Evolutionary conservation across 371 early-diverging fungal genomes (phyloP).

Genomic region (Nosema muscidifuracis): DNA sequence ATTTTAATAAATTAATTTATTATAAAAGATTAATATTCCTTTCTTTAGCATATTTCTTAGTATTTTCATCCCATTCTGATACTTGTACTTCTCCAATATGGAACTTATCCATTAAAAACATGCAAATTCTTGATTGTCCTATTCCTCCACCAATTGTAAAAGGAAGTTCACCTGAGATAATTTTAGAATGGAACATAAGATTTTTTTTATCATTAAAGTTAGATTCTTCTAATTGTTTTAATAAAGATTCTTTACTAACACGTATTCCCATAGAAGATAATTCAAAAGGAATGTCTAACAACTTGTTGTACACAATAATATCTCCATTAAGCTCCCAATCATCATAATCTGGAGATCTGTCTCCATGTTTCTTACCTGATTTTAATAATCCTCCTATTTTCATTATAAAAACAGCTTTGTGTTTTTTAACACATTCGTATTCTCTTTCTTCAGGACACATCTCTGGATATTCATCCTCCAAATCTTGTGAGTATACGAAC

Average conservation of each 20-base stretch:
- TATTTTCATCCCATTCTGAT: conserved; percentile 23
- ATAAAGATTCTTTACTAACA: conserved; percentile 31
- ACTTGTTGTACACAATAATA: conserved; percentile 32
- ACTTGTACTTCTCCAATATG: conserved; percentile 53
- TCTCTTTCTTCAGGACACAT: conserved; percentile 47
- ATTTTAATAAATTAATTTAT: not conserved
- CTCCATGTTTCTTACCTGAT: conserved; percentile 43
- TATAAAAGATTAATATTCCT: conserved; percentile 10
- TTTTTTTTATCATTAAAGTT: not conserved
- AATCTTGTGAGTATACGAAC: conserved; percentile 37
- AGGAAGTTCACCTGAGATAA: conserved; percentile 27
- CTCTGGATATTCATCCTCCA: conserved; percentile 39
- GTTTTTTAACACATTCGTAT: conserved; percentile 24
- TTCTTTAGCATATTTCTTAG: not conserved
- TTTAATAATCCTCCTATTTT: conserved; percentile 32
- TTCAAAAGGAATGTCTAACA: conserved; percentile 35
- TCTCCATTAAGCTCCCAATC: conserved; percentile 57
- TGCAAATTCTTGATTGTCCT: conserved; percentile 41
- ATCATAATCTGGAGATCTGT: conserved; percentile 55
- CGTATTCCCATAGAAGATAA: conserved; percentile 53
- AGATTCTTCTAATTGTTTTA: conserved; percentile 27
- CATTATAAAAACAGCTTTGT: conserved; percentile 46
- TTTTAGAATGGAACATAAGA: conserved; percentile 9
- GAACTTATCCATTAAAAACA: conserved; percentile 49
- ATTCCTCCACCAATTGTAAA: conserved; percentile 55